These are phyloP conservation scores for Coemansia sp. DNA, from an alignment of 371 early-diverging fungal genomes.

Conservation along the genomic window DNA sequence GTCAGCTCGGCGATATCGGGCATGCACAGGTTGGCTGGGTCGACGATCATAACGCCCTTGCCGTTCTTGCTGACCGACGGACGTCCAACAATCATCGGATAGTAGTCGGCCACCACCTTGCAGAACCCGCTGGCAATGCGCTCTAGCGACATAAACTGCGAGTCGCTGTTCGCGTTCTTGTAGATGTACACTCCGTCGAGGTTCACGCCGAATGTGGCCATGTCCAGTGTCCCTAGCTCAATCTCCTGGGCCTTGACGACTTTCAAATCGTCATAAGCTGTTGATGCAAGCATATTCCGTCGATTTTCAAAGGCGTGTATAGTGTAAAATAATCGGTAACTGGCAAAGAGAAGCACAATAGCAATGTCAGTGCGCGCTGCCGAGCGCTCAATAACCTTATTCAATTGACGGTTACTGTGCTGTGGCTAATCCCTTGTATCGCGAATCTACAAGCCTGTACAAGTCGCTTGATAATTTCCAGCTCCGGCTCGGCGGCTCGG, in stretches of 20 bases:
- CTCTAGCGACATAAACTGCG: slow-evolving; percentile 27
- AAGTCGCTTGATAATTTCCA: not conserved
- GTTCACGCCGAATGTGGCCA: slow-evolving; percentile 28
- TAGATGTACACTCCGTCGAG: slow-evolving; percentile 32
- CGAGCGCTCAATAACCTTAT: too few species aligned
- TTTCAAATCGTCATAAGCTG: slow-evolving; percentile 2
- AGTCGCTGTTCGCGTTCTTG: slow-evolving; percentile 1
- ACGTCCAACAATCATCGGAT: slow-evolving; percentile 35
- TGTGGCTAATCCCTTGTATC: not conserved
- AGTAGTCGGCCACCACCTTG: slow-evolving; percentile 33
- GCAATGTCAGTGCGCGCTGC: too few species aligned
- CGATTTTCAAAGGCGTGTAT: not conserved
- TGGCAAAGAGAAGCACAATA: not conserved
- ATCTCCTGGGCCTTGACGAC: slow-evolving; percentile 31
- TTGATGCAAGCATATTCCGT: not conserved
- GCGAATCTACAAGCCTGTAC: too few species aligned
- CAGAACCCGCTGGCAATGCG: slow-evolving; percentile 23
- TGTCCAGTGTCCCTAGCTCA: slow-evolving; percentile 33
- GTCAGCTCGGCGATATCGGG: slow-evolving; percentile 34
- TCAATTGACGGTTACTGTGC: not conserved
- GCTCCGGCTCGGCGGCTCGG: slow-evolving; percentile 4
- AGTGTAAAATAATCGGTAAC: not conserved
- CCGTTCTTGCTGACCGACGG: slow-evolving; percentile 22
- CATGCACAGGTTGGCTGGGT: slow-evolving; percentile 31
- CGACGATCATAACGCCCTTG: slow-evolving; percentile 24